Evolutionary conservation across 345 rosid species (phyloP), one percentile per base, ranked within the genome.

Genomic region (Excoecaria cochinchinensis): DNA sequence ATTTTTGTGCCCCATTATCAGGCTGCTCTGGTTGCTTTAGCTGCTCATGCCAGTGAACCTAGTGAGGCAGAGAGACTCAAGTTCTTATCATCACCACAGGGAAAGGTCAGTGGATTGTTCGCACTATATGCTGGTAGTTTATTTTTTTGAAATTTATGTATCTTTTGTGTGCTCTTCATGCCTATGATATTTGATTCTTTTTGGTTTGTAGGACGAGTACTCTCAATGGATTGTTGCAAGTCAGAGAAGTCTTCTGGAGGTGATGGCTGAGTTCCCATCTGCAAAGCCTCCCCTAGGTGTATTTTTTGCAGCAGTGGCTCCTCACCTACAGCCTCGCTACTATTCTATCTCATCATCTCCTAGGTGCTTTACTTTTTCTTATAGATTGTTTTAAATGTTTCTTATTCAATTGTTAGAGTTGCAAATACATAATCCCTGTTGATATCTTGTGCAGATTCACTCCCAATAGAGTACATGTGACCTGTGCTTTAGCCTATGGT

Each of bases 1-100:
- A 9, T 74, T 47, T 56, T 47, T 55, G 36, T 21, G 31, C 31
- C 31, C 31, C 2, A 31, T 75, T 75, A 64, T 73, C 87, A 94
- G 98, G 84, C 98, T 80, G 95, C 97, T 66, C 76, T 94, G 86
- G 70, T 90, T 79, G 97, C 99, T 56, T 83, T 94, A 87, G 92
- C 95, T 68, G 97, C 97, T 72, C 92, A 90, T 87, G 97, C 97
- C 66, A 84, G 89, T 74, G 97, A 94, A 80, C 92, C 92, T 60
- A 83, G 82, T 74, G 97, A 94, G 85, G 92, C 89, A 40, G 88
- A 90, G 65, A 80, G 78, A 59, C 83, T 80, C n/a, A 71, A 55
- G 31, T 76, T 76, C 36, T 53, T 80, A 60, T 56, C 83, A 50
- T 80, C 83, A 19, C 79, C 77, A 12, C 74, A 75, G 48, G 79